phyloP scores from a whole-genome alignment of 352 stramenopile genomes.

The Phytophthora idaei region DNA sequence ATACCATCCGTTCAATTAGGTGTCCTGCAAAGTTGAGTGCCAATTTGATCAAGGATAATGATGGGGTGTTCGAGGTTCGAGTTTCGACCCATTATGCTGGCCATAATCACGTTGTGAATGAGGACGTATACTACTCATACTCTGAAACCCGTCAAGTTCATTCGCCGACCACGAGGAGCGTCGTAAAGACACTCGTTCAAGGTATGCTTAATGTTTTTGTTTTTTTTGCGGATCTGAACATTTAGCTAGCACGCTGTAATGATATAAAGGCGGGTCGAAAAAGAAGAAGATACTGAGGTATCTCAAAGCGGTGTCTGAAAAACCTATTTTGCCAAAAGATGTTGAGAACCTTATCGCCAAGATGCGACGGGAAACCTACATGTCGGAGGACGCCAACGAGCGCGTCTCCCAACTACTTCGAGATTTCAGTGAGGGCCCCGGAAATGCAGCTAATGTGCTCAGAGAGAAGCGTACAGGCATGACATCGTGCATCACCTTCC shows the following conservation, averaged over 20 bases:
- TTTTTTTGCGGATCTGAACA: neutral
- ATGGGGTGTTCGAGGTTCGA: neutral
- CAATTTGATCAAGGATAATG: neutral
- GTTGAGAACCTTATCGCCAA: conserved; percentile 22
- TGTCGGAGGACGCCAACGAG: conserved; percentile 10
- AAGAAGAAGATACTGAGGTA: conserved; percentile 10
- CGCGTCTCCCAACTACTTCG: conserved; percentile 2
- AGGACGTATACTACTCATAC: conserved; percentile 8
- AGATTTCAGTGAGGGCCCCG: conserved; percentile 16
- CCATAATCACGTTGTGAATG: neutral
- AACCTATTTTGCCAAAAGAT: conserved; percentile 17
- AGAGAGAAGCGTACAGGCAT: neutral
- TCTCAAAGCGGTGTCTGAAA: conserved; percentile 2
- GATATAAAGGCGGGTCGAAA: conserved; percentile 6
- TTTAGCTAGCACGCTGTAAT: neutral
- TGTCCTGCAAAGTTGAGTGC: neutral
- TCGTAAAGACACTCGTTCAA: conserved; percentile 10
- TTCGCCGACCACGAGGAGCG: neutral
- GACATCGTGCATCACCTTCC: conserved; percentile 16
- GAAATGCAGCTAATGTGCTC: conserved; percentile 14
- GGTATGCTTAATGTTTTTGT: neutral
- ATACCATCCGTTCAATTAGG: conserved; percentile 13
- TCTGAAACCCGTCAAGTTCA: neutral
- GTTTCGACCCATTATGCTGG: neutral
- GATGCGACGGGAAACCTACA: conserved; percentile 11